These are phyloP conservation scores for Trypanosoma vivax DNA, from an alignment of 208 protist species.

Conservation along the genomic window DNA sequence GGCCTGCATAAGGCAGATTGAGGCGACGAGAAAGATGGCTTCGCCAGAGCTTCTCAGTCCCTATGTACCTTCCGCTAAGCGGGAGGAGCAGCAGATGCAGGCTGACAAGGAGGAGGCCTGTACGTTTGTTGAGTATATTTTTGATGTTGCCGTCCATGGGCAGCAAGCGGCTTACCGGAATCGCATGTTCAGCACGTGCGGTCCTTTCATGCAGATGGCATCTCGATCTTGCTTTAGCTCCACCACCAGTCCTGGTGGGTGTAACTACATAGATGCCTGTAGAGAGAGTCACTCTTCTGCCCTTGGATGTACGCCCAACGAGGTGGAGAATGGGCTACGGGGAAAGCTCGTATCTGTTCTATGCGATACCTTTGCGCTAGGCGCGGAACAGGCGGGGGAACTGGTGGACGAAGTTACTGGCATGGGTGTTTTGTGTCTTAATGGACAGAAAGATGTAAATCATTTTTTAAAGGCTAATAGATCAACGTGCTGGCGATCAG, in stretches of 20 bases:
- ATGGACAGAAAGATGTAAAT: background rate
- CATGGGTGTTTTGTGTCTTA: constrained; percentile 8
- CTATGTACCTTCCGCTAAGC: constrained; percentile 6
- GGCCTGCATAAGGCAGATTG: constrained; percentile 18
- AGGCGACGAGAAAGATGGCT: constrained; percentile 6
- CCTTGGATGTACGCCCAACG: background rate
- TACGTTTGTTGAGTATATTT: constrained; percentile 27
- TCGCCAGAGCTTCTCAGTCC: constrained; percentile 6
- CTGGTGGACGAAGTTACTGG: constrained; percentile 5
- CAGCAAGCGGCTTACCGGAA: constrained; percentile 5
- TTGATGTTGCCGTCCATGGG: constrained; percentile 19
- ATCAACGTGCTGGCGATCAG: constrained; percentile 8
- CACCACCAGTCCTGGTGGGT: no score
- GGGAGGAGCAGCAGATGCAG: constrained; percentile 21
- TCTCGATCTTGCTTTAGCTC: no score
- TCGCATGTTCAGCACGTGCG: background rate
- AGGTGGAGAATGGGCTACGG: background rate
- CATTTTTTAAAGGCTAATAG: constrained; percentile 1
- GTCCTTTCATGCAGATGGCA: no score
- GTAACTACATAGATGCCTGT: no score
- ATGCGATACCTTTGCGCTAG: constrained; percentile 5
- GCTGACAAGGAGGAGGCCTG: constrained; percentile 14
- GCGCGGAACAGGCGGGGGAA: constrained; percentile 11
- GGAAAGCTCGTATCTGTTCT: constrained; percentile 2
- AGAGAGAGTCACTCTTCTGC: background rate